phyloP scores from a whole-genome alignment of 495 filamentous ascomycete species.

The Penicillium waksmanii region DNA sequence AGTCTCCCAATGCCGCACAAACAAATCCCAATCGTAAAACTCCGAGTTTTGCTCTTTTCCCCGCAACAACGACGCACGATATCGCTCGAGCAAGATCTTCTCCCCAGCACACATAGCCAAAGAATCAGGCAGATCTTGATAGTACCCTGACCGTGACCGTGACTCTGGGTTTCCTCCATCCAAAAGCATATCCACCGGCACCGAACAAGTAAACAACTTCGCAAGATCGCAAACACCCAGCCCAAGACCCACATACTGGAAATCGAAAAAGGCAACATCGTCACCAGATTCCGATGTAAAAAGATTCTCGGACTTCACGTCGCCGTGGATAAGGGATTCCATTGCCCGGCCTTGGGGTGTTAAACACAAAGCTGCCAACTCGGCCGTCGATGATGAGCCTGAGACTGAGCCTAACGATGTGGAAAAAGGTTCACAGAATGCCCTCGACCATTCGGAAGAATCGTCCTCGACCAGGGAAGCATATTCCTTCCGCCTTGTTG shows the following conservation, averaged over 20 bases:
- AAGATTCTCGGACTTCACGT: constrained; percentile 50
- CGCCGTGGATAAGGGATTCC: constrained; percentile 46
- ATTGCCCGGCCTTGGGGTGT: constrained; percentile 32
- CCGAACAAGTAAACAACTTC: constrained; percentile 47
- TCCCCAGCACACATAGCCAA: constrained; percentile 37
- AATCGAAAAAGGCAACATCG: constrained; percentile 46
- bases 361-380: constrained; percentile 24
- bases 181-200: constrained; percentile 36
- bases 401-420: background rate
- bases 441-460: constrained; percentile 41
- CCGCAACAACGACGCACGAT: constrained; percentile 25
- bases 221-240: constrained; percentile 46
- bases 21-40: constrained; percentile 33
- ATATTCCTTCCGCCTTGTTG: constrained; percentile 41
- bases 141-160: background rate
- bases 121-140: constrained; percentile 28
- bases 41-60: constrained; percentile 7
- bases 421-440: background rate
- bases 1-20: constrained; percentile 43
- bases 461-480: constrained; percentile 31
- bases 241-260: constrained; percentile 44
- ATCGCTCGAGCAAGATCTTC: constrained; percentile 31
- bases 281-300: constrained; percentile 34
- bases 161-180: constrained; percentile 11
- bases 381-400: background rate